phyloP scores from a whole-genome alignment of 306 rosid genomes.

The Cercis canadensis region DNA sequence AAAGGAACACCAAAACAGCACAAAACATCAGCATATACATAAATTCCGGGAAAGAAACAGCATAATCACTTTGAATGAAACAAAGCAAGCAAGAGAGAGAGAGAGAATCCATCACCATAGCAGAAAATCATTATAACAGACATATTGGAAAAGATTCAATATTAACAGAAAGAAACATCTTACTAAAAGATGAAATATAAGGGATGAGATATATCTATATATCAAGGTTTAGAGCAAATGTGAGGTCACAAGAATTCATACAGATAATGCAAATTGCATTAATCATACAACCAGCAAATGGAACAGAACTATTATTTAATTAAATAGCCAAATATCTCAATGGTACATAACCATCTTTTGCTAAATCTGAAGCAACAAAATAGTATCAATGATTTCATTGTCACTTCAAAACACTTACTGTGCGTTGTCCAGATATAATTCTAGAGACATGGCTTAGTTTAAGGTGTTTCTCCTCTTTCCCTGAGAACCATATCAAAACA shows the following conservation, averaged over 20 bases:
- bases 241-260: constrained; percentile 30
- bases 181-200: constrained; percentile 20
- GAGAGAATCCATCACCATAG: constrained; percentile 34
- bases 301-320: constrained; percentile 24
- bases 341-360: constrained; percentile 8
- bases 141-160: constrained; percentile 37
- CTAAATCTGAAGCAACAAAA: constrained; percentile 37
- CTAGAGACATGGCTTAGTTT: constrained; percentile 90
- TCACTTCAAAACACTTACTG: constrained; percentile 63
- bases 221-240: constrained; percentile 10
- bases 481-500: constrained; percentile 96
- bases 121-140: constrained; percentile 1
- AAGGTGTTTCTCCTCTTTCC: constrained; percentile 95
- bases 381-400: constrained; percentile 28
- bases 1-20: constrained; percentile 29
- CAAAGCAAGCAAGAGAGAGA: neutral
- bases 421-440: constrained; percentile 98
- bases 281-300: constrained; percentile 35
- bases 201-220: constrained; percentile 3
- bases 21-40: constrained; percentile 31
- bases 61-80: neutral
- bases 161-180: constrained; percentile 27
- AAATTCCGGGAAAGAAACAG: constrained; percentile 34
- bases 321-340: constrained; percentile 14
- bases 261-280: constrained; percentile 13